Percentiles rank a stretch among this genome's conserved stretches.
phyloP scores from a whole-genome alignment of 2,329 filamentous ascomycete genomes.

The Ilyonectria robusta region DNA sequence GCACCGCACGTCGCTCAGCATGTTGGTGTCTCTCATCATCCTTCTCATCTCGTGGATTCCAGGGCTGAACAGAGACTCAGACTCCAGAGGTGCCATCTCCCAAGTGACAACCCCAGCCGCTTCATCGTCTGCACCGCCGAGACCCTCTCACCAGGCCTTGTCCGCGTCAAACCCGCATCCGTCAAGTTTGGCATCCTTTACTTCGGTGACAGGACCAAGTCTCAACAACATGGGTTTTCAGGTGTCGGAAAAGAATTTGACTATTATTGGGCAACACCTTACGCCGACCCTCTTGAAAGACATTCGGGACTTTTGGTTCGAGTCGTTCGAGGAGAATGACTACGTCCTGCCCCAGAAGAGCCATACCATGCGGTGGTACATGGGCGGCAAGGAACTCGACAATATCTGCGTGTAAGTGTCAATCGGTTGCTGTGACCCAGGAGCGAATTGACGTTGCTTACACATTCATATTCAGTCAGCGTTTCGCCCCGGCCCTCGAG shows the following conservation, averaged over 20 bases:
- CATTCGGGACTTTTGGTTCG: slow-evolving; percentile 57
- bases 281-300: slow-evolving; percentile 49
- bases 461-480: slow-evolving; percentile 39
- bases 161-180: neutral
- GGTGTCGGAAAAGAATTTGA: neutral
- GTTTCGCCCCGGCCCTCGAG: slow-evolving; percentile 52
- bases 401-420: slow-evolving; percentile 52
- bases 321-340: slow-evolving; percentile 50
- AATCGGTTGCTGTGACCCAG: no score
- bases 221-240: slow-evolving; percentile 21
- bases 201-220: neutral
- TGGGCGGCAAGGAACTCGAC: slow-evolving; percentile 53
- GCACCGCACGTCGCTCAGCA: slow-evolving; percentile 32
- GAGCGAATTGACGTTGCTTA: neutral
- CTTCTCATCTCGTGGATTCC: slow-evolving; percentile 31
- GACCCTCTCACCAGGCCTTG: slow-evolving; percentile 14
- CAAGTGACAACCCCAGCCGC: slow-evolving; percentile 9
- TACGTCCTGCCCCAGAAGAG: slow-evolving; percentile 45
- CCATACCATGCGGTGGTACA: slow-evolving; percentile 53
- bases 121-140: slow-evolving; percentile 18
- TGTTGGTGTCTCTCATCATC: slow-evolving; percentile 42
- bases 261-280: slow-evolving; percentile 40
- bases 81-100: slow-evolving; percentile 21
- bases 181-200: slow-evolving; percentile 19
- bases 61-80: slow-evolving; percentile 42